Conservation (phyloP, 2,329 filamentous ascomycete species). For the Fusarium musae region DNA sequence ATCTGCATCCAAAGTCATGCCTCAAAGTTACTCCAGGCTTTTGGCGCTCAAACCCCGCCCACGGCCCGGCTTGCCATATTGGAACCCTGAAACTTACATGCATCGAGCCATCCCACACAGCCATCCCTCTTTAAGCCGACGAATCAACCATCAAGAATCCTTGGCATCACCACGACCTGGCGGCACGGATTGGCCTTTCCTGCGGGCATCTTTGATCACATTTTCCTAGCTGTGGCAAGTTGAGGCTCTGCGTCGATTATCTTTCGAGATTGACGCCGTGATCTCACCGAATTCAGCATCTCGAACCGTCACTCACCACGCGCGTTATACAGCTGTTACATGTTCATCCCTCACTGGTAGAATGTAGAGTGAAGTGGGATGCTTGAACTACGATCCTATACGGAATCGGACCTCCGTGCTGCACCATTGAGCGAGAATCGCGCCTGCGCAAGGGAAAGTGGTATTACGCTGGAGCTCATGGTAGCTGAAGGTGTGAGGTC, state of each 20-base stretch:
- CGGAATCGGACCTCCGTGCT: conserved; percentile 1
- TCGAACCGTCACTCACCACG: conserved; percentile 15
- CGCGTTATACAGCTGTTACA: conserved; percentile 23
- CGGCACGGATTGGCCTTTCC: conserved; percentile 23
- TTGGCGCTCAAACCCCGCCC: conserved; percentile 35
- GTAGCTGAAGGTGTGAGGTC: conserved; percentile 9
- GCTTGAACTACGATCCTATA: conserved; percentile 12
- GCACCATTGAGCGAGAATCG: conserved; percentile 17
- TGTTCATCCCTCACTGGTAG: conserved; percentile 35
- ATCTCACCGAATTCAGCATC: conserved; percentile 20
- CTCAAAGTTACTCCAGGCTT: conserved; percentile 23
- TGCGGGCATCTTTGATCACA: conserved; percentile 1
- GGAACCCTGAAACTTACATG: conserved; percentile 27
- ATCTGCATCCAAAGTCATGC: conserved; percentile 40
- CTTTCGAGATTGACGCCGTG: conserved; percentile 6
- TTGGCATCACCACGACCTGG: conserved; percentile 23
- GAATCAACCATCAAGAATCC: conserved; percentile 24
- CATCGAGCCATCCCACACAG: conserved; percentile 28
- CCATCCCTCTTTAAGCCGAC: conserved; percentile 24
- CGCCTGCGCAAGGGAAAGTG: conserved; percentile 21
- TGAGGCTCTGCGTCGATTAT: conserved; percentile 36
- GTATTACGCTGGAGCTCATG: conserved; percentile 11
- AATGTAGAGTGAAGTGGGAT: conserved; percentile 17
- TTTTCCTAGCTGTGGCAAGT: conserved; percentile 9
- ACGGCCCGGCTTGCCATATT: conserved; percentile 37